Percentiles rank a stretch among this genome's conserved stretches.
phyloP scores from a whole-genome alignment of 2,329 filamentous ascomycete genomes.

The Neonectria faginata region DNA sequence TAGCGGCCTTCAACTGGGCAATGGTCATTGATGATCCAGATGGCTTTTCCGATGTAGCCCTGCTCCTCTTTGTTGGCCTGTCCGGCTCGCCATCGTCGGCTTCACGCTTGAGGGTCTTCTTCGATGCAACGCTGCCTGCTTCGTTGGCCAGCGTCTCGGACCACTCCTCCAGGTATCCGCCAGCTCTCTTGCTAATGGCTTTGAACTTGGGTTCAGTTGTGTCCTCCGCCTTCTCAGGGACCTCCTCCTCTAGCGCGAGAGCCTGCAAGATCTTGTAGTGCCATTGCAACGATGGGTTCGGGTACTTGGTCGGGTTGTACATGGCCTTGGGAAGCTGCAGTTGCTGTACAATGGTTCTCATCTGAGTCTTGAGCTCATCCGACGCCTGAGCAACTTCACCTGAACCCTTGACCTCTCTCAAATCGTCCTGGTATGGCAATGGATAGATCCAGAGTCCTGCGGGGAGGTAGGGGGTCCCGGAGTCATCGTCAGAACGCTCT shows the following conservation, averaged over 20 bases:
- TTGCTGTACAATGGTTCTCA: slow-evolving; percentile 86
- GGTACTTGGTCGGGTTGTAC: slow-evolving; percentile 88
- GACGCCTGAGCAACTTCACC: slow-evolving; percentile 67
- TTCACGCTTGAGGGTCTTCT: slow-evolving; percentile 64
- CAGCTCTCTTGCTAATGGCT: slow-evolving; percentile 90
- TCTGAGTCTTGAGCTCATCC: slow-evolving; percentile 79
- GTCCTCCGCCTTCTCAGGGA: slow-evolving; percentile 80
- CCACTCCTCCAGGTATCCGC: slow-evolving; percentile 83
- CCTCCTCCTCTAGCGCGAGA: slow-evolving; percentile 89
- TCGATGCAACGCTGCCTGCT: slow-evolving; percentile 51
- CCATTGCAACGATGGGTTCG: slow-evolving; percentile 94
- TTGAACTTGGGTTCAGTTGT: slow-evolving; percentile 85
- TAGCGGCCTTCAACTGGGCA: slow-evolving; percentile 59
- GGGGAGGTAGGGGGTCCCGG: slow-evolving; percentile 77
- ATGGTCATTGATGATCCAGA: slow-evolving; percentile 54
- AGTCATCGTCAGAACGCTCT: slow-evolving; percentile 72
- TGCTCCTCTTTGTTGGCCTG: slow-evolving; percentile 61
- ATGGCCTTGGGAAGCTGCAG: slow-evolving; percentile 86
- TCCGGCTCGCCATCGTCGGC: slow-evolving; percentile 58
- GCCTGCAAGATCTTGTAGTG: slow-evolving; percentile 96
- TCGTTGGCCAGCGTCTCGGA: slow-evolving; percentile 74
- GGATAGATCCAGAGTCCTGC: slow-evolving; percentile 90
- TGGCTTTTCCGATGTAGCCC: slow-evolving; percentile 49
- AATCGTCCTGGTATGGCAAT: slow-evolving; percentile 89
- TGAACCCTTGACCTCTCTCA: slow-evolving; percentile 78